Conservation (phyloP, 2,329 filamentous ascomycete species). For the Furcasterigmium furcatum region DNA sequence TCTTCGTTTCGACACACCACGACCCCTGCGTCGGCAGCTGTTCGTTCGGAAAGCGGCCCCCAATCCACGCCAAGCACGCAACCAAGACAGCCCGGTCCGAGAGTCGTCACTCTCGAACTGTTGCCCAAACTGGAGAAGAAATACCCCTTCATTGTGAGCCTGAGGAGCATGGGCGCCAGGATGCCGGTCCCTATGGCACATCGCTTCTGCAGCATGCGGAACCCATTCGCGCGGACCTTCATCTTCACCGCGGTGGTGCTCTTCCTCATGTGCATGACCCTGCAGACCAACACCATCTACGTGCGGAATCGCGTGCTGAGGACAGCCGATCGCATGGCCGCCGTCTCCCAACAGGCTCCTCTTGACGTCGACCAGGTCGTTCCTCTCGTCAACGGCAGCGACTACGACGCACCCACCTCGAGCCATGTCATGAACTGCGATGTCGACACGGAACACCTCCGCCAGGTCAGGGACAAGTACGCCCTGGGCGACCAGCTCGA, state of each 20-base stretch:
- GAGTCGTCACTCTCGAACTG: conserved; percentile 1
- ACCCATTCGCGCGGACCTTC: conserved; percentile 41
- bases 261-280: conserved; percentile 35
- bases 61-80: not conserved
- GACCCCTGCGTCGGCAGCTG: too few species aligned
- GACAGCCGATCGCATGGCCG: conserved; percentile 9
- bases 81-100: not conserved
- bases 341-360: conserved; percentile 24
- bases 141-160: not conserved
- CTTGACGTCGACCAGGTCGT: conserved; percentile 13
- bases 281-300: conserved; percentile 37
- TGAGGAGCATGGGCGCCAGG: conserved; percentile 31
- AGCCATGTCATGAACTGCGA: conserved; percentile 43
- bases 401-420: conserved; percentile 13
- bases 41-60: too few species aligned
- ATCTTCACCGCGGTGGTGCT: conserved; percentile 39
- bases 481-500: conserved; percentile 47
- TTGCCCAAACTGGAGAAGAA: conserved; percentile 11
- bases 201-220: conserved; percentile 46
- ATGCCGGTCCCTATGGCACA: conserved; percentile 28
- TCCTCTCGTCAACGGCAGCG: not conserved
- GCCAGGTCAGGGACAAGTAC: conserved; percentile 41
- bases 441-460: conserved; percentile 43
- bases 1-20: too few species aligned
- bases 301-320: conserved; percentile 36